Conservation (phyloP, 192 early-diverging fungal genomes). For the Coemansia javaensis region DNA sequence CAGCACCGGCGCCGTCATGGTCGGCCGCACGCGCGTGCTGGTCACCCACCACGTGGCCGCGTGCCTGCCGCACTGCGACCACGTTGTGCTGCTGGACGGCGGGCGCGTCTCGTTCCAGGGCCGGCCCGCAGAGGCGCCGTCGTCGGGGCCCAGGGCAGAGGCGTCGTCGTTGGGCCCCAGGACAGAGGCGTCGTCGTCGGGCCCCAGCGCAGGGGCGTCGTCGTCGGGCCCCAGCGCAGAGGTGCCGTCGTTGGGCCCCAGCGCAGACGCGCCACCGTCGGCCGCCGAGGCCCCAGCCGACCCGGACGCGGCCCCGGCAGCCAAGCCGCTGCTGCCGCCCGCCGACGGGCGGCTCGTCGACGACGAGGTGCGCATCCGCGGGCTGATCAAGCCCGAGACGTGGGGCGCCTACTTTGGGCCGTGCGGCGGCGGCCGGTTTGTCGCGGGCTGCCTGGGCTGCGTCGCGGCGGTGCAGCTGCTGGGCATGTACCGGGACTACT, state of each 20-base stretch:
- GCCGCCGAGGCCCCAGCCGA: too few species aligned
- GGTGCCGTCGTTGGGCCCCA: too few species aligned
- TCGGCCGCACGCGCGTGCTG: constrained; percentile 68
- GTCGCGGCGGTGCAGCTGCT: constrained; percentile 49
- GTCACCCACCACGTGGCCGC: constrained; percentile 80
- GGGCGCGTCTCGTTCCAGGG: too few species aligned
- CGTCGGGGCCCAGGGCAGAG: too few species aligned
- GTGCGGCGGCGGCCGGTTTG: constrained; percentile 59
- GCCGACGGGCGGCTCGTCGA: constrained; percentile 59
- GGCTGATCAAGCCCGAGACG: constrained; percentile 61
- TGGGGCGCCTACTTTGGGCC: constrained; percentile 70
- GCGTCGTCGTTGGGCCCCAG: too few species aligned
- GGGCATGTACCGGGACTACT: constrained; percentile 57
- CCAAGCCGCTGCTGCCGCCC: constrained; percentile 19
- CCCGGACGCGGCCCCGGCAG: neutral
- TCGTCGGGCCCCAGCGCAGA: too few species aligned
- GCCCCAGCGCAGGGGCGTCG: too few species aligned
- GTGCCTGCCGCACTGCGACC: constrained; percentile 34
- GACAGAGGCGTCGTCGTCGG: too few species aligned
- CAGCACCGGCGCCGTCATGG: constrained; percentile 52
- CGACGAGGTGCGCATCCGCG: constrained; percentile 73
- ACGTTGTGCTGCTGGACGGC: neutral
- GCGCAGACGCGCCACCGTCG: too few species aligned
- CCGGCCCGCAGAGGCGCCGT: neutral
- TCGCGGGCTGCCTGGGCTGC: constrained; percentile 46